Evolutionary conservation across 805 yeast species (phyloP).

Genomic region (Lipomyces spencermartinsiae): DNA sequence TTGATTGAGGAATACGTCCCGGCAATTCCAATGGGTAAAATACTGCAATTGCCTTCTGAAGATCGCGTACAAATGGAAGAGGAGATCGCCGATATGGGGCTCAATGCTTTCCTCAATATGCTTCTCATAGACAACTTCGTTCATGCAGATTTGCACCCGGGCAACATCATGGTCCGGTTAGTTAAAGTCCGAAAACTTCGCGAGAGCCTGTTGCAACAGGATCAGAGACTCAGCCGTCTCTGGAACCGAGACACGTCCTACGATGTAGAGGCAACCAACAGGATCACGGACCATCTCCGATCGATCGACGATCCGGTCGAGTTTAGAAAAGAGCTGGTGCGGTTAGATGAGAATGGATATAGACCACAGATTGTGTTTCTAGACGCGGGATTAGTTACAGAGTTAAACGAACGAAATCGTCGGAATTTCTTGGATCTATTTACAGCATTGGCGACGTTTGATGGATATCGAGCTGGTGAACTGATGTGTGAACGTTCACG

Average conservation of each 20-base stretch:
- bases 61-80: constrained; percentile 50
- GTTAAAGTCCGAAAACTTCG: constrained; percentile 49
- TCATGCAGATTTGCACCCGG: constrained; percentile 97
- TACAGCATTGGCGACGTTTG: constrained; percentile 86
- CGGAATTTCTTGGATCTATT: constrained; percentile 87
- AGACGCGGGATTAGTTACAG: constrained; percentile 94
- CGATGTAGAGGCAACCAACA: constrained; percentile 41
- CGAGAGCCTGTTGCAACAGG: constrained; percentile 9
- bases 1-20: constrained; percentile 84
- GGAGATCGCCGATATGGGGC: constrained; percentile 74
- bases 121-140: constrained; percentile 89
- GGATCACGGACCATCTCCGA: constrained; percentile 39
- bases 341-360: constrained; percentile 62
- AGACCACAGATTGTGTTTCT: constrained; percentile 87
- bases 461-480: constrained; percentile 94
- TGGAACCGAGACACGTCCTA: constrained; percentile 31
- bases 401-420: constrained; percentile 76
- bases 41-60: constrained; percentile 56
- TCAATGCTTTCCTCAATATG: constrained; percentile 93
- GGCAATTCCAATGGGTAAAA: constrained; percentile 80
- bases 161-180: constrained; percentile 83
- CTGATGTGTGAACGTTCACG: constrained; percentile 93
- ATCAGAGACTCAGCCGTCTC: constrained; percentile 10
- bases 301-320: constrained; percentile 35
- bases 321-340: constrained; percentile 48